A percentile compares a stretch with the other conserved stretches of the same genome.
These are phyloP conservation scores for Pichia nanzhaoensis DNA, from an alignment of 805 yeast species.

Conservation along the genomic window DNA sequence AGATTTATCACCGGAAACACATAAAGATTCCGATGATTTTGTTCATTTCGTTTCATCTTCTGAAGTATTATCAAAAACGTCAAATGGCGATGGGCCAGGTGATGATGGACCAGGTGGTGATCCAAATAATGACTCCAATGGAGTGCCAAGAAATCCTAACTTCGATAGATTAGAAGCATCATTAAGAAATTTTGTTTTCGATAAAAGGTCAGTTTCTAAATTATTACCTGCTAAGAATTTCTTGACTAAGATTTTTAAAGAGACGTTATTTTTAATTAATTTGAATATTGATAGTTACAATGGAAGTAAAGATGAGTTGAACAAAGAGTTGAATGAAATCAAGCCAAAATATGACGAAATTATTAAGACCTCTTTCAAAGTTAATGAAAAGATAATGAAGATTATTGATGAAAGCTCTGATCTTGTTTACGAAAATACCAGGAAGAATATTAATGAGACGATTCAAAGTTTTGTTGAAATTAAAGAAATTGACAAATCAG, in stretches of 20 bases:
- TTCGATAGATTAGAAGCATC: conserved; percentile 83
- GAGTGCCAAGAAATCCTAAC: conserved; percentile 40
- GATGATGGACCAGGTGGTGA: conserved; percentile 19
- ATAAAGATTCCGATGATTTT: conserved; percentile 81
- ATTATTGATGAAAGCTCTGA: conserved; percentile 56
- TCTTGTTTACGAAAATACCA: conserved; percentile 55
- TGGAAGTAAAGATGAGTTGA: conserved; percentile 41
- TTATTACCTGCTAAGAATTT: conserved; percentile 91
- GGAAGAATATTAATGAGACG: conserved; percentile 46
- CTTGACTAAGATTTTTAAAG: conserved; percentile 59
- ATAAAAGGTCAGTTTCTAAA: conserved; percentile 84
- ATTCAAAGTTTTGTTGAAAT: conserved; percentile 31
- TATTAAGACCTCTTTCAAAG: conserved; percentile 43
- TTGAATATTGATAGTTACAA: conserved; percentile 53
- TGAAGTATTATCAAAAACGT: conserved; percentile 30
- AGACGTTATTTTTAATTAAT: conserved; percentile 52
- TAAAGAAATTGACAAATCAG: conserved; percentile 54
- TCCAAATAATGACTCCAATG: conserved; percentile 18
- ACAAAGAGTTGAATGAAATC: conserved; percentile 46
- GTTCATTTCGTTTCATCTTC: conserved; percentile 85
- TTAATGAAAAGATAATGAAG: conserved; percentile 53
- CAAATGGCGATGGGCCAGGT: conserved; percentile 25
- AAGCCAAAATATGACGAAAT: conserved; percentile 58
- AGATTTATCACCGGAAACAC: conserved; percentile 81
- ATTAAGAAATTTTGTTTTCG: conserved; percentile 76